Conservation (phyloP, 495 filamentous ascomycete species). For the Aspergillus heteromorphus region DNA sequence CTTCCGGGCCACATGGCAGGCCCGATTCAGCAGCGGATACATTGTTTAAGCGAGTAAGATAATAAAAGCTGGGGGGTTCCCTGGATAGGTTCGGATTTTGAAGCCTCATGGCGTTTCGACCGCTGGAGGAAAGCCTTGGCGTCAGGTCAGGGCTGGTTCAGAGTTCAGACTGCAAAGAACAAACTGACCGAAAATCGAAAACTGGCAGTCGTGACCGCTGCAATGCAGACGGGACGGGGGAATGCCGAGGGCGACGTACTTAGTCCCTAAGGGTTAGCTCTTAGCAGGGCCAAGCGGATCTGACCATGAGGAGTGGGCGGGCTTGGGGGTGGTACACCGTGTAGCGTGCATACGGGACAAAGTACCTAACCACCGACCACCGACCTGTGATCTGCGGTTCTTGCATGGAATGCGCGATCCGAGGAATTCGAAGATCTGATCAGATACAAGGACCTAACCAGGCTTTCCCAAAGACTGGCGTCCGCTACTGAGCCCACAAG, state of each 20-base stretch:
- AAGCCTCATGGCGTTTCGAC: not conserved
- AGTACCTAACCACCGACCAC: not conserved
- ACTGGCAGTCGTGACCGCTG: not conserved
- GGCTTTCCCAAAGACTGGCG: slow-evolving; percentile 18
- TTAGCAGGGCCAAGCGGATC: not conserved
- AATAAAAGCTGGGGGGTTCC: not conserved
- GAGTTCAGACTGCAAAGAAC: not conserved
- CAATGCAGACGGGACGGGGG: not conserved
- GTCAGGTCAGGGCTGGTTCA: not conserved
- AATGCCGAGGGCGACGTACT: not conserved
- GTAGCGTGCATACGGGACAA: slow-evolving; percentile 1
- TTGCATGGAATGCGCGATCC: not conserved
- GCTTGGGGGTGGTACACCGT: not conserved
- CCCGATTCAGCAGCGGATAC: slow-evolving; percentile 1
- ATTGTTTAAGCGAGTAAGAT: not conserved
- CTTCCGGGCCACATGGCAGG: slow-evolving; percentile 17
- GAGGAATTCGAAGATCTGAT: slow-evolving; percentile 8
- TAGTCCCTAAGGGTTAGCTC: slow-evolving; percentile 2
- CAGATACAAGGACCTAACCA: slow-evolving; percentile 6
- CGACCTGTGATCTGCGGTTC: not conserved
- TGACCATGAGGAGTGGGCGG: slow-evolving; percentile 6
- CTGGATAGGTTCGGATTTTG: not conserved
- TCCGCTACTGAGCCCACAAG: slow-evolving; percentile 8
- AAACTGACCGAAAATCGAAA: not conserved
- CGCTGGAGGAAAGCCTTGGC: not conserved